A percentile compares a stretch with the other conserved stretches of the same genome.
Evolutionary conservation across 2,329 filamentous ascomycete species (phyloP).

Genomic region (Trichoderma lentiforme): DNA sequence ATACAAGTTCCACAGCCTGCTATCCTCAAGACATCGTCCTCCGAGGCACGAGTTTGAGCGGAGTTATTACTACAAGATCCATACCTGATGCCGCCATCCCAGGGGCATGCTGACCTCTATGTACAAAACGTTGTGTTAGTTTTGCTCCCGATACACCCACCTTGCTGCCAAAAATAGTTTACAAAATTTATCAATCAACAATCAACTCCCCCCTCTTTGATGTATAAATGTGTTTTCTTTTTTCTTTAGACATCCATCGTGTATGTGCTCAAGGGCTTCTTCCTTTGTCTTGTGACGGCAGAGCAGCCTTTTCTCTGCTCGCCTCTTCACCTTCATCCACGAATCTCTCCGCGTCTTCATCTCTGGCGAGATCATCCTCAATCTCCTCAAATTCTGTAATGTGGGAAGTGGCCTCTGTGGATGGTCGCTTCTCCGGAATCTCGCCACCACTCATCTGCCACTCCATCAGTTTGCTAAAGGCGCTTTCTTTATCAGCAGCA

Average conservation of each 20-base stretch:
- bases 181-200: background rate
- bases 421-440: slow-evolving; percentile 39
- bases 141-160: background rate
- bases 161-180: background rate
- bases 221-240: background rate
- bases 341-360: slow-evolving; percentile 19
- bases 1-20: background rate
- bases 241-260: background rate
- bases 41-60: slow-evolving; percentile 9
- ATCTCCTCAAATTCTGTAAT: slow-evolving; percentile 53
- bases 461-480: slow-evolving; percentile 95
- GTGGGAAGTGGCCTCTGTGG: slow-evolving; percentile 34
- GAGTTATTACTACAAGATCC: slow-evolving; percentile 6
- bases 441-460: slow-evolving; percentile 95
- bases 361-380: slow-evolving; percentile 41
- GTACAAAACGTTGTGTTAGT: background rate
- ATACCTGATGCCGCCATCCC: background rate
- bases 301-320: background rate
- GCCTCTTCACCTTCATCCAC: slow-evolving; percentile 31
- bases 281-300: background rate
- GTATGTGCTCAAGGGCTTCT: background rate
- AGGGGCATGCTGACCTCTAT: background rate
- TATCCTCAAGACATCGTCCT: background rate
- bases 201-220: background rate
- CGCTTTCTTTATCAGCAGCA: slow-evolving; percentile 68